phyloP scores from a whole-genome alignment of 352 stramenopile genomes.

The Phytophthora vignae region DNA sequence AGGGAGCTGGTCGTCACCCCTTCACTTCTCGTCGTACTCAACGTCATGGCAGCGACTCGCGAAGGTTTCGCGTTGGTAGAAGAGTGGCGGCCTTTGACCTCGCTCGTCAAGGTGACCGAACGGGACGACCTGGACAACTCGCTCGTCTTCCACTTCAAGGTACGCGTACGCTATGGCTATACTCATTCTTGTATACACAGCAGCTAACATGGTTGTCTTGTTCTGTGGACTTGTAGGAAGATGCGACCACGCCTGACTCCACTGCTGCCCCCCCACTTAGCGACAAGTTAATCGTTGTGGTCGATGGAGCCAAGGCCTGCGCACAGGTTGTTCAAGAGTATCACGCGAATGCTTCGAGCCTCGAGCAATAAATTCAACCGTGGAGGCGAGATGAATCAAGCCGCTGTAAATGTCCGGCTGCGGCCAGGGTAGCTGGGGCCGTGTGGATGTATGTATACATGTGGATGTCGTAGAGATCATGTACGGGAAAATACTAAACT shows the following conservation, averaged over 20 bases:
- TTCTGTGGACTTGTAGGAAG: conserved; percentile 17
- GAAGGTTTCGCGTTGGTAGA: conserved; percentile 69
- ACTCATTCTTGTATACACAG: background rate
- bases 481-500: conserved; percentile 31
- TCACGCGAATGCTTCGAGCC: conserved; percentile 9
- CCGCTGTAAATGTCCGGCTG: conserved; percentile 20
- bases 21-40: conserved; percentile 54
- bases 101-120: conserved; percentile 65
- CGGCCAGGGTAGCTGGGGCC: background rate
- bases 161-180: conserved; percentile 25
- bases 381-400: background rate
- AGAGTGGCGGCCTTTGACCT: conserved; percentile 58
- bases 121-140: conserved; percentile 67
- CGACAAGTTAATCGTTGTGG: conserved; percentile 33
- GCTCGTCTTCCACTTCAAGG: conserved; percentile 81
- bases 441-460: conserved; percentile 14
- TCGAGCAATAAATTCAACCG: conserved; percentile 12
- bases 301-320: conserved; percentile 34
- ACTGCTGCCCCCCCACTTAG: conserved; percentile 8
- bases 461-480: conserved; percentile 21
- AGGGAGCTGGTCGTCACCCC: conserved; percentile 78
- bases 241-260: background rate
- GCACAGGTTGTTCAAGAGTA: conserved; percentile 38
- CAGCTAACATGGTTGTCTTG: background rate
- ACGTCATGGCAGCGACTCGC: conserved; percentile 48